phyloP scores from a whole-genome alignment of 805 yeast genomes.

The Candida railenensis region DNA sequence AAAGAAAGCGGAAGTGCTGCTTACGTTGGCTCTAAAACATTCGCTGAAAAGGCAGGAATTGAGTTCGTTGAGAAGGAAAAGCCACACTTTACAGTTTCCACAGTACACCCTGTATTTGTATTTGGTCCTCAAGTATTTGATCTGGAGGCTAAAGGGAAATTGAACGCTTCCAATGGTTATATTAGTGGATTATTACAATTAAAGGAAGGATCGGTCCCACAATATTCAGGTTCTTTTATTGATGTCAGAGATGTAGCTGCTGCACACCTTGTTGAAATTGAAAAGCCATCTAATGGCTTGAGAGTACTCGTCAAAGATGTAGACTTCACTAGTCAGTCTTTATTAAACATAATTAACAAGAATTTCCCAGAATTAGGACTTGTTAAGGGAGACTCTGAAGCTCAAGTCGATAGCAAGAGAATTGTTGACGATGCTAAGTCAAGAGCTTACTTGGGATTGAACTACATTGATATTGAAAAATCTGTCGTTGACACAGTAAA shows the following conservation, averaged over 20 bases:
- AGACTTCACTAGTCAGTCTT: slow-evolving; percentile 18
- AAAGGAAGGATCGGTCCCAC: slow-evolving; percentile 16
- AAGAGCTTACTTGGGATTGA: slow-evolving; percentile 2
- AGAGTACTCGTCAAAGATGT: slow-evolving; percentile 28
- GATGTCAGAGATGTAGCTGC: slow-evolving; percentile 25
- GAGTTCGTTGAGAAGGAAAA: slow-evolving; percentile 21
- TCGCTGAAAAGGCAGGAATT: slow-evolving; percentile 30
- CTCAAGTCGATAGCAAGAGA: slow-evolving; percentile 3
- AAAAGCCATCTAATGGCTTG: slow-evolving; percentile 12
- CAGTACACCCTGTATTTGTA: slow-evolving; percentile 21
- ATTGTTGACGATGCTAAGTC: slow-evolving; percentile 3
- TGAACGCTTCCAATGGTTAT: slow-evolving; percentile 18
- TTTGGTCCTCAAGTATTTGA: slow-evolving; percentile 32
- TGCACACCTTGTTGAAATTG: slow-evolving; percentile 19
- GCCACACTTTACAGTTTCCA: slow-evolving; percentile 17
- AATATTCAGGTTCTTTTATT: slow-evolving; percentile 11
- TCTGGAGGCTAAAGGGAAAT: slow-evolving; percentile 22
- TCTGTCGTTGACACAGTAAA: slow-evolving; percentile 17
- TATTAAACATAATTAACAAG: slow-evolving; percentile 20
- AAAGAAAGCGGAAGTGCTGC: slow-evolving; percentile 11
- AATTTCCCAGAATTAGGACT: slow-evolving; percentile 19
- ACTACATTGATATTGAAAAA: slow-evolving; percentile 11
- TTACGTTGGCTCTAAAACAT: slow-evolving; percentile 22
- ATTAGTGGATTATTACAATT: slow-evolving; percentile 5
- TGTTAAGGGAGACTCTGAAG: slow-evolving; percentile 15